Percentiles rank a stretch among this genome's conserved stretches.
These are phyloP conservation scores for Bipolaris sorokiniana DNA, from an alignment of 2,329 filamentous ascomycete species.

Conservation along the genomic window DNA sequence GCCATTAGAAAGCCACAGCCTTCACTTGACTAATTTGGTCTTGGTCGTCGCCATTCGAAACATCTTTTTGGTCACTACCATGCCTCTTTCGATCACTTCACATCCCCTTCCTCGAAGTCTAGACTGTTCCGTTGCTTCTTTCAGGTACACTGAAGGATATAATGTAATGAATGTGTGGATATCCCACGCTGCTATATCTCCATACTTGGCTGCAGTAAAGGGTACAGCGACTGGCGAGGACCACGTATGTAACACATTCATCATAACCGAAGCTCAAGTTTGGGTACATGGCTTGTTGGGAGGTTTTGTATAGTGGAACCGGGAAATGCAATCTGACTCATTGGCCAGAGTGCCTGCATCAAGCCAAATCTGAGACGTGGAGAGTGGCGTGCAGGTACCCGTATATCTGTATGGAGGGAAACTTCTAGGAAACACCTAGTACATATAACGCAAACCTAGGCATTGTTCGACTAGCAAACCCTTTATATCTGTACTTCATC, in stretches of 20 bases:
- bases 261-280: neutral
- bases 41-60: conserved; percentile 21
- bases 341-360: neutral
- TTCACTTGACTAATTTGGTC: conserved; percentile 19
- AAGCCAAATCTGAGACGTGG: neutral
- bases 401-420: neutral
- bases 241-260: neutral
- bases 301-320: neutral
- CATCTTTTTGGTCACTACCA: conserved; percentile 7
- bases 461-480: neutral
- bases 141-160: neutral
- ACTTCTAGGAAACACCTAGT: neutral
- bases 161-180: too few relatives aligned
- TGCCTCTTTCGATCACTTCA: conserved; percentile 16
- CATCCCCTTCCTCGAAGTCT: conserved; percentile 13
- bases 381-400: conserved; percentile 4
- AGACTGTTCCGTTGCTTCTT: neutral
- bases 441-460: neutral
- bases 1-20: neutral
- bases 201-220: too few relatives aligned
- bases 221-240: neutral
- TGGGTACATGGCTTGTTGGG: neutral
- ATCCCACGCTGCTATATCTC: too few relatives aligned
- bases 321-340: neutral
- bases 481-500: neutral